phyloP scores from a whole-genome alignment of 129 eudicot genomes.

The Lonicera japonica region DNA sequence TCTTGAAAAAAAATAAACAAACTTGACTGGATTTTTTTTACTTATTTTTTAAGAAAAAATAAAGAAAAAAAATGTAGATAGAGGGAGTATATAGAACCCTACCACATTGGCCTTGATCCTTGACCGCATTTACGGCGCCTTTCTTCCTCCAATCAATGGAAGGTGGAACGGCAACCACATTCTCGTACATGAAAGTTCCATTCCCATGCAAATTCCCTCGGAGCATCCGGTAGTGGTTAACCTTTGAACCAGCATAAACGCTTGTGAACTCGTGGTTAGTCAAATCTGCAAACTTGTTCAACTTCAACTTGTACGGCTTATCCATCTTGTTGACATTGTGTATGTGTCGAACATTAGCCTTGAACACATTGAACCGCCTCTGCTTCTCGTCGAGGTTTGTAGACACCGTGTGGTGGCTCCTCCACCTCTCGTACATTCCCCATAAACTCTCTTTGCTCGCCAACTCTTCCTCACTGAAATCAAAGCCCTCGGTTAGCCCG shows the following conservation, averaged over 20 bases:
- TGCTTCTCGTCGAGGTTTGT: slow-evolving; percentile 54
- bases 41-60: too few relatives aligned
- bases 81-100: not conserved
- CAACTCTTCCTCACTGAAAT: slow-evolving; percentile 61
- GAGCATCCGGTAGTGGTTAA: slow-evolving; percentile 53
- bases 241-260: slow-evolving; percentile 52
- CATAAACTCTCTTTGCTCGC: slow-evolving; percentile 61
- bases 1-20: too few relatives aligned
- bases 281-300: slow-evolving; percentile 79
- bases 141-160: slow-evolving; percentile 20
- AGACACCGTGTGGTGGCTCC: slow-evolving; percentile 74
- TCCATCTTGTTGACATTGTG: slow-evolving; percentile 75
- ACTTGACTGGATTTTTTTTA: too few relatives aligned
- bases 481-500: slow-evolving; percentile 37
- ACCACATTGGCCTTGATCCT: slow-evolving; percentile 26
- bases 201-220: slow-evolving; percentile 18
- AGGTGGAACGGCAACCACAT: slow-evolving; percentile 1
- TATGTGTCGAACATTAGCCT: slow-evolving; percentile 53
- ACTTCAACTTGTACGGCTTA: slow-evolving; percentile 76
- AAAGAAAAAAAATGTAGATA: too few relatives aligned
- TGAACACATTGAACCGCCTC: slow-evolving; percentile 76
- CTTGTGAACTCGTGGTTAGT: slow-evolving; percentile 65
- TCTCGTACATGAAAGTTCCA: slow-evolving; percentile 14
- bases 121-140: slow-evolving; percentile 27
- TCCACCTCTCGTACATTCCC: slow-evolving; percentile 75